Percentiles rank a stretch among this genome's conserved stretches.
These are phyloP conservation scores for Marsdenia floribunda DNA, from an alignment of 257 asterid species.

Conservation along the genomic window DNA sequence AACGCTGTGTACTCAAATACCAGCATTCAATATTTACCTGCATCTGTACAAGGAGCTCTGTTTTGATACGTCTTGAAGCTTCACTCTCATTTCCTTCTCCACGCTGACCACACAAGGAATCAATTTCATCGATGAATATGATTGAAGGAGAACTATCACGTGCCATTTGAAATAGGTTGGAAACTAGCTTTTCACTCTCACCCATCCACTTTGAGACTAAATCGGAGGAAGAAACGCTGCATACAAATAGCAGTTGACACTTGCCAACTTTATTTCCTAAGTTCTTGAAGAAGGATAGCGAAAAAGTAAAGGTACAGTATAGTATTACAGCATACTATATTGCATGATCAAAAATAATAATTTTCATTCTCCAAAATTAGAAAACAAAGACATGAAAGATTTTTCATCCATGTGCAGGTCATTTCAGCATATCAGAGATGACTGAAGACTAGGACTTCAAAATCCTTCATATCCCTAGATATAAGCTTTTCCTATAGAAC, in stretches of 20 bases:
- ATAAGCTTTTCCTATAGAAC: neutral
- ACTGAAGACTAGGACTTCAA: neutral
- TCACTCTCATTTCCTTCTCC: constrained; percentile 99
- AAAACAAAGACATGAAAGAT: neutral
- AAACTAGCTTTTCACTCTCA: constrained; percentile 98
- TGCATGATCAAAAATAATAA: neutral
- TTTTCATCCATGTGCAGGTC: neutral
- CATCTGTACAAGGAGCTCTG: constrained; percentile 97
- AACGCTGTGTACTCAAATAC: neutral
- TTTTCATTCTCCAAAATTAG: neutral
- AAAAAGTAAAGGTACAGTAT: neutral
- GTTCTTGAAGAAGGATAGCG: constrained; percentile 19
- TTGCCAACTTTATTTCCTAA: constrained; percentile 48
- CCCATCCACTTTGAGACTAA: constrained; percentile 99
- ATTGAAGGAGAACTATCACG: constrained; percentile 97
- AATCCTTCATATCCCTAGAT: neutral
- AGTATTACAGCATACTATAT: neutral
- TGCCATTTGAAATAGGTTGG: constrained; percentile 96
- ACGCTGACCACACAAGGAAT: constrained; percentile 90
- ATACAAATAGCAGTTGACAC: constrained; percentile 51
- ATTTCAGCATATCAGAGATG: neutral
- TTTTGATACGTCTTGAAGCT: constrained; percentile 96
- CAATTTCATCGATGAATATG: constrained; percentile 91
- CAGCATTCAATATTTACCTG: constrained; percentile 53
- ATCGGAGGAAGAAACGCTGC: constrained; percentile 94